Percentiles rank a stretch among this genome's conserved stretches.
Evolutionary conservation across 2,329 filamentous ascomycete species (phyloP).

Genomic region (Lasiodiplodia sp.): DNA sequence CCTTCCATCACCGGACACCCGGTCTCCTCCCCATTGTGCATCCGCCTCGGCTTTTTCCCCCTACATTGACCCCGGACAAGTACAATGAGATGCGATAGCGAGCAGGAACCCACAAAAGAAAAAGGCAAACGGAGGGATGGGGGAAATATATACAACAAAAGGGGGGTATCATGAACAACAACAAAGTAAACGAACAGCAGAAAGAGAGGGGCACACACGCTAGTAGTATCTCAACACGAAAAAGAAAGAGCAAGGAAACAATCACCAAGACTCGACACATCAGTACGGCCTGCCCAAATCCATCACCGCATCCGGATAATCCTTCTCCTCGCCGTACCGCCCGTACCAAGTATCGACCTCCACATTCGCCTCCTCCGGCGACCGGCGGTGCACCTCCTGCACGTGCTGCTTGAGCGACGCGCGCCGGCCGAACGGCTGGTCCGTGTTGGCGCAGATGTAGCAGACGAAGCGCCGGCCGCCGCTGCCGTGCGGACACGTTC

Average conservation of each 20-base stretch:
- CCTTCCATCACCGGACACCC: too few species aligned
- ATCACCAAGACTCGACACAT: too few species aligned
- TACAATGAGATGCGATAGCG: neutral
- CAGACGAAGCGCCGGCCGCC: neutral
- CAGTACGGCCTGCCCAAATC: neutral
- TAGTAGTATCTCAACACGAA: neutral
- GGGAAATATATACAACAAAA: neutral
- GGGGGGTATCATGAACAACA: neutral
- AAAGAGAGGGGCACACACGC: neutral
- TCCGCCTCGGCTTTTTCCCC: neutral
- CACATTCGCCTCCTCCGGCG: neutral
- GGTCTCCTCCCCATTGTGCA: too few species aligned
- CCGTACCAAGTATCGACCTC: neutral
- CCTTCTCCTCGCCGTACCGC: neutral
- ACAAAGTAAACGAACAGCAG: neutral
- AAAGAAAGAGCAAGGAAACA: neutral
- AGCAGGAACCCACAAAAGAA: neutral
- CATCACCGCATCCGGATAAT: neutral
- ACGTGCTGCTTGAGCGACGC: neutral
- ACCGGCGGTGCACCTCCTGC: neutral
- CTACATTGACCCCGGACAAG: neutral
- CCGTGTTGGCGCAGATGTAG: neutral
- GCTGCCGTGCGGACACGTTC: neutral
- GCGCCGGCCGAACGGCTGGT: neutral
- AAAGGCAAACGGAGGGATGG: neutral